Percentiles rank a stretch among this genome's conserved stretches.
Evolutionary conservation across 1,284 basidiomycete genomes (phyloP).

Genomic region (Irpex sp.): DNA sequence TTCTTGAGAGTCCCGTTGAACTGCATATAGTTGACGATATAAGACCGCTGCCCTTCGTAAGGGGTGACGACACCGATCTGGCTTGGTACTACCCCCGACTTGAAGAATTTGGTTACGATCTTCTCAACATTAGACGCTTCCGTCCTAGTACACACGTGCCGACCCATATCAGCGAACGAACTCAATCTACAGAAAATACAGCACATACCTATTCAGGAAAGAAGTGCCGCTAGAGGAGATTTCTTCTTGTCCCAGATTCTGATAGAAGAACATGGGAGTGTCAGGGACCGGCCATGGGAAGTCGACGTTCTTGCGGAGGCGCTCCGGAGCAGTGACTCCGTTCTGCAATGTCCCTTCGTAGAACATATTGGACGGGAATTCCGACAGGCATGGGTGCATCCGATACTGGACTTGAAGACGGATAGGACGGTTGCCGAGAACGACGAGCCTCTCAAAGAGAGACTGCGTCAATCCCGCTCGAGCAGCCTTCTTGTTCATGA

Average conservation of each 20-base stretch:
- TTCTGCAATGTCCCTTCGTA: slow-evolving; percentile 99
- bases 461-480: slow-evolving; percentile 96
- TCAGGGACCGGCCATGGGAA: slow-evolving; percentile 99
- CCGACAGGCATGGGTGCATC: slow-evolving; percentile 99
- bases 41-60: slow-evolving; percentile 98
- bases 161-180: slow-evolving; percentile 14
- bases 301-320: slow-evolving; percentile 95
- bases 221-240: slow-evolving; percentile 98
- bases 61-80: slow-evolving; percentile 99
- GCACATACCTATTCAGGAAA: slow-evolving; percentile 83
- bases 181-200: slow-evolving; percentile 3
- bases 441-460: slow-evolving; percentile 94
- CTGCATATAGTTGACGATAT: slow-evolving; percentile 99
- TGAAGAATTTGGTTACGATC: slow-evolving; percentile 99
- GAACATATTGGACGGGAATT: slow-evolving; percentile 99
- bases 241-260: slow-evolving; percentile 98
- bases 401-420: slow-evolving; percentile 99
- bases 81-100: slow-evolving; percentile 90
- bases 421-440: slow-evolving; percentile 94
- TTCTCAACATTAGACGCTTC: slow-evolving; percentile 99
- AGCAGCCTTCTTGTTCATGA: slow-evolving; percentile 99
- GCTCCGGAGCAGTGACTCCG: slow-evolving; percentile 97
- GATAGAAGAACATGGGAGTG: slow-evolving; percentile 99
- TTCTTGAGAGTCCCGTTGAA: slow-evolving; percentile 98
- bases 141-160: slow-evolving; percentile 53